These are phyloP conservation scores for Malus asiatica DNA, from an alignment of 306 rosid genomes.

Conservation along the genomic window DNA sequence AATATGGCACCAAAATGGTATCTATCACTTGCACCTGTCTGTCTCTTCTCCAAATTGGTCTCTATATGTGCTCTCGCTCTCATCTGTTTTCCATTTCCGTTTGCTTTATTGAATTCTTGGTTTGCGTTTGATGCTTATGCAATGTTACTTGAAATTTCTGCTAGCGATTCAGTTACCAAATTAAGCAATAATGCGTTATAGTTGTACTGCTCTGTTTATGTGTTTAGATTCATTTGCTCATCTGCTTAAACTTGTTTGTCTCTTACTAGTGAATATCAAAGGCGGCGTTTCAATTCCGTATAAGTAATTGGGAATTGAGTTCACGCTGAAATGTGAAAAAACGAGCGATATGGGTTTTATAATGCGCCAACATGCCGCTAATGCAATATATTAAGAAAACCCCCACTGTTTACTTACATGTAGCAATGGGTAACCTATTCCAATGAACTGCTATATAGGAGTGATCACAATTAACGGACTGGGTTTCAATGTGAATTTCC, in stretches of 20 bases:
- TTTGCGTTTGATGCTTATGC: background rate
- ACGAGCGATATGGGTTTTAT: background rate
- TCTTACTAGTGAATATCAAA: background rate
- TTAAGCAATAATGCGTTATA: background rate
- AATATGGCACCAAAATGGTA: constrained; percentile 98
- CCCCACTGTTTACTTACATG: background rate
- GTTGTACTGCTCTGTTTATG: background rate
- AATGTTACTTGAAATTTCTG: background rate
- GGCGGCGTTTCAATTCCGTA: background rate
- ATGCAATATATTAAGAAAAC: background rate
- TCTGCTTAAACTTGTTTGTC: background rate
- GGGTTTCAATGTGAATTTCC: background rate
- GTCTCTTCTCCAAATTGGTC: background rate
- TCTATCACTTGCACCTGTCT: background rate
- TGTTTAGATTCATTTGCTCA: background rate
- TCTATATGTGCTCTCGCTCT: background rate
- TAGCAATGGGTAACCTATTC: background rate
- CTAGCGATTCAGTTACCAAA: background rate
- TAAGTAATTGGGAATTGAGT: background rate
- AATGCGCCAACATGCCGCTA: background rate
- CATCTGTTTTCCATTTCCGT: background rate
- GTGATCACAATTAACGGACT: background rate
- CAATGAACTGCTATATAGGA: background rate
- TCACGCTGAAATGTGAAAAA: background rate
- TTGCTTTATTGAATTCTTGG: background rate